These are phyloP conservation scores for Agrostemma githago DNA, from an alignment of 148 eudicot genomes.

Conservation along the genomic window DNA sequence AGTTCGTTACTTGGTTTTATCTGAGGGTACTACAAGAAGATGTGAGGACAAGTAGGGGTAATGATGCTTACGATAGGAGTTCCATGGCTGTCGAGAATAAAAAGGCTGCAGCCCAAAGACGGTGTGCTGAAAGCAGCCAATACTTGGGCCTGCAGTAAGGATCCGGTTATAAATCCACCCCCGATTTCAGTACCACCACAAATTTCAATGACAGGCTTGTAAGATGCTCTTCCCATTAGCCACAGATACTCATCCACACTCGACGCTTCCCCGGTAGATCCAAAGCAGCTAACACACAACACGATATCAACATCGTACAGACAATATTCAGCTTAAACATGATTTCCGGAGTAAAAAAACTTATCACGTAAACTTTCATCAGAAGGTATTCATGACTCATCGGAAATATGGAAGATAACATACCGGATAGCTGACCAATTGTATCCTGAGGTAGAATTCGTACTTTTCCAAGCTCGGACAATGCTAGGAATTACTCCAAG, in stretches of 20 bases:
- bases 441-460: conserved; percentile 58
- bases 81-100: conserved; percentile 68
- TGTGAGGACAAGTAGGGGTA: conserved; percentile 12
- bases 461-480: conserved; percentile 82
- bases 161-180: conserved; percentile 83
- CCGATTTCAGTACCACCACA: conserved; percentile 99
- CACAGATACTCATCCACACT: conserved; percentile 87
- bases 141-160: conserved; percentile 77
- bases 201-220: conserved; percentile 88
- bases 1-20: not conserved
- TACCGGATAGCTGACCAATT: conserved; percentile 97
- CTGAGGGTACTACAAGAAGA: not conserved
- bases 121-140: conserved; percentile 94
- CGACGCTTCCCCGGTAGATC: conserved; percentile 97
- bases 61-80: conserved; percentile 60
- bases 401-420: conserved; percentile 1
- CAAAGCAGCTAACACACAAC: conserved; percentile 57
- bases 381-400: too few relatives aligned
- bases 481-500: conserved; percentile 93
- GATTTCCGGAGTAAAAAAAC: too few relatives aligned
- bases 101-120: conserved; percentile 76
- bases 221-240: conserved; percentile 90
- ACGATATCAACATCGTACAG: not conserved
- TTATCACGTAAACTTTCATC: too few relatives aligned
- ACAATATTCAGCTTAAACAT: not conserved